Evolutionary conservation across 352 stramenopile species (phyloP).

Genomic region (Pythium apleroticum): DNA sequence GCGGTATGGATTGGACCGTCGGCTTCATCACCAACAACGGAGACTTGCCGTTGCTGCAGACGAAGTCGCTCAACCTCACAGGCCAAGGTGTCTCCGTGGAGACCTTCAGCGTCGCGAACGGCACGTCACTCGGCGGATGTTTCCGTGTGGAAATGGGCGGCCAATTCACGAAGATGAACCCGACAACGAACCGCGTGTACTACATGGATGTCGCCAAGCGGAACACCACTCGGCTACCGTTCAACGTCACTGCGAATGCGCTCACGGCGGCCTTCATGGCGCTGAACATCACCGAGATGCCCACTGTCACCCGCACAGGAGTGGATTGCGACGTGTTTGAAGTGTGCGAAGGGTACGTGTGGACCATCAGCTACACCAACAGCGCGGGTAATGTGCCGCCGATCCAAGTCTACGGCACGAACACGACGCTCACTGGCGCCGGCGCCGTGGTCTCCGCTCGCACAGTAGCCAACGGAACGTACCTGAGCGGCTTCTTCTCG

Average conservation of each 20-base stretch:
- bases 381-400: slow-evolving; percentile 65
- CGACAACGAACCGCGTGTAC: slow-evolving; percentile 44
- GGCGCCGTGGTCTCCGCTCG: slow-evolving; percentile 29
- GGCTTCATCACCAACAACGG: slow-evolving; percentile 68
- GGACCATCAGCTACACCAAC: slow-evolving; percentile 60
- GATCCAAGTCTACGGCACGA: slow-evolving; percentile 41
- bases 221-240: slow-evolving; percentile 47
- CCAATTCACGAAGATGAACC: slow-evolving; percentile 48
- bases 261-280: slow-evolving; percentile 39
- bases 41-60: slow-evolving; percentile 38
- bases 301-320: slow-evolving; percentile 36
- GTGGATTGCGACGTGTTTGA: slow-evolving; percentile 58
- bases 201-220: slow-evolving; percentile 33
- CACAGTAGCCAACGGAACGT: slow-evolving; percentile 74
- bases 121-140: slow-evolving; percentile 44
- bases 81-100: slow-evolving; percentile 38
- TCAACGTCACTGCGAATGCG: slow-evolving; percentile 32
- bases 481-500: slow-evolving; percentile 61
- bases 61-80: slow-evolving; percentile 52
- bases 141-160: slow-evolving; percentile 64
- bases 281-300: slow-evolving; percentile 42
- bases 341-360: slow-evolving; percentile 68
- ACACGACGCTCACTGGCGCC: slow-evolving; percentile 31
- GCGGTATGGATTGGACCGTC: slow-evolving; percentile 63
- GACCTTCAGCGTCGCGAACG: slow-evolving; percentile 41